Conservation (phyloP, 352 stramenopile genomes). For the Phytophthora kernoviae region DNA sequence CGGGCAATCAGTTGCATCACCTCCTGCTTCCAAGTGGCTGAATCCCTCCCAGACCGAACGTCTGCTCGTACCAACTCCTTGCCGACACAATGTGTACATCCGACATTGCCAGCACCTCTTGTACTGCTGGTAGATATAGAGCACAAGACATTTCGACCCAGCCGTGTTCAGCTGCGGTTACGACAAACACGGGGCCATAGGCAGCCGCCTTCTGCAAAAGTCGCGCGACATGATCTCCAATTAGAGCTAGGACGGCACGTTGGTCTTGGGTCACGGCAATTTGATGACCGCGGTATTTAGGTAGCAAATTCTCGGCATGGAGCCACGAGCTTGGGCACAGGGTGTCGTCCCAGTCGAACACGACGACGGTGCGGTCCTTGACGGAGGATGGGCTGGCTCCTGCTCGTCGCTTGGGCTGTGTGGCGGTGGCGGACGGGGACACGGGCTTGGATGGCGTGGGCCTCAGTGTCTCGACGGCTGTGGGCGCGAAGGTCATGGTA, state of each 20-base stretch:
- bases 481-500: constrained; percentile 48
- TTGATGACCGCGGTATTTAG: constrained; percentile 79
- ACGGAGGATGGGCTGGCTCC: constrained; percentile 32
- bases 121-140: constrained; percentile 73
- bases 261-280: constrained; percentile 62
- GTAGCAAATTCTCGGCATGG: constrained; percentile 77
- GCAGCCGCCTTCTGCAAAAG: constrained; percentile 75
- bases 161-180: constrained; percentile 80
- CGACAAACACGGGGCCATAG: constrained; percentile 86
- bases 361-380: constrained; percentile 81
- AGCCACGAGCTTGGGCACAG: constrained; percentile 88
- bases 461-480: constrained; percentile 52
- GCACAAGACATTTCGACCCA: constrained; percentile 87
- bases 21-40: constrained; percentile 83
- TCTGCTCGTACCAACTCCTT: constrained; percentile 88
- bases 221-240: constrained; percentile 65
- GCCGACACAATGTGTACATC: constrained; percentile 89
- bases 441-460: constrained; percentile 23
- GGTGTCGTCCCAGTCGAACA: constrained; percentile 91
- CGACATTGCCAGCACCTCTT: constrained; percentile 64
- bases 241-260: constrained; percentile 60
- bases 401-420: constrained; percentile 24
- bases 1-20: constrained; percentile 87
- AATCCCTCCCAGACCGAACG: constrained; percentile 77
- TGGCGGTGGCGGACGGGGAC: constrained; percentile 10